Percentiles rank a stretch among this genome's conserved stretches.
phyloP scores from a whole-genome alignment of 345 rosid species.

The Kernera saxatilis region DNA sequence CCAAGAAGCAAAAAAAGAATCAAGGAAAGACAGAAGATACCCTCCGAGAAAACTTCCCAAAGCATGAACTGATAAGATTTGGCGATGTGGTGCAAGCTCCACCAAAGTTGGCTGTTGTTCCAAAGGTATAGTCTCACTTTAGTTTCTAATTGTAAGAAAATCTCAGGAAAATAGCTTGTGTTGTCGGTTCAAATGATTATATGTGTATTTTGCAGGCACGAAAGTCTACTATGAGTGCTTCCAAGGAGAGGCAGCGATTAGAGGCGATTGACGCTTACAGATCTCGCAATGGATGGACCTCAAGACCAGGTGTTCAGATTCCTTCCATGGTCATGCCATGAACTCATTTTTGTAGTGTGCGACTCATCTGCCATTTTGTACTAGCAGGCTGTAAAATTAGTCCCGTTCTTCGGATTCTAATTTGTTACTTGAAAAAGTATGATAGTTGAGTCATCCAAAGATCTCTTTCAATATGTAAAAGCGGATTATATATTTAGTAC shows the following conservation, averaged over 20 bases:
- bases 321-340: conserved; percentile 30
- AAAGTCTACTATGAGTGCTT: conserved; percentile 47
- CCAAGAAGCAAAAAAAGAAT: conserved; percentile 62
- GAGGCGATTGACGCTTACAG: conserved; percentile 79
- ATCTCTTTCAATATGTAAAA: neutral
- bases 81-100: conserved; percentile 93
- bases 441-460: neutral
- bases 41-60: conserved; percentile 48
- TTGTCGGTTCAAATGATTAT: neutral
- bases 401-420: neutral
- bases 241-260: conserved; percentile 64
- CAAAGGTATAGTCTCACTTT: conserved; percentile 44
- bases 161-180: neutral
- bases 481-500: neutral
- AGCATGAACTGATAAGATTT: conserved; percentile 58
- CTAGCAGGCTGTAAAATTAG: conserved; percentile 1
- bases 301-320: conserved; percentile 62
- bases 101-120: conserved; percentile 55
- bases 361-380: neutral
- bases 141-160: neutral
- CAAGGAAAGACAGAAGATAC: conserved; percentile 41
- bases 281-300: conserved; percentile 59
- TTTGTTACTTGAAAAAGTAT: neutral
- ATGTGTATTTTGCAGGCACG: conserved; percentile 39
- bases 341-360: conserved; percentile 4